Evolutionary conservation across 768 basidiomycete species (phyloP).

Genomic region (Chalciporus piperatus): DNA sequence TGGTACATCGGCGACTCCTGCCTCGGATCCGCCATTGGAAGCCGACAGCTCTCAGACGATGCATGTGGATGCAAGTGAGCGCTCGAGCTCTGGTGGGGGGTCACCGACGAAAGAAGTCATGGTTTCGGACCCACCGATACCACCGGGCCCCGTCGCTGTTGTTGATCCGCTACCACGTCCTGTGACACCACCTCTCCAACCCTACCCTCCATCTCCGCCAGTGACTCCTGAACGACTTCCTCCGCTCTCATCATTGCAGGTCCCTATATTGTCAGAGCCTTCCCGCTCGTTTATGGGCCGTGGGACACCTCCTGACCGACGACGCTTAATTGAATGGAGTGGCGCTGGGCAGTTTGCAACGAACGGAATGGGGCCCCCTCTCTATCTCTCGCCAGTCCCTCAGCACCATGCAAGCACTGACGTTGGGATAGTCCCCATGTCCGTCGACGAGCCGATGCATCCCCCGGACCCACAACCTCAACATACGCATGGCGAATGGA

Average conservation of each 20-base stretch:
- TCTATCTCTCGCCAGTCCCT: slow-evolving; percentile 24
- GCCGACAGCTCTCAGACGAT: slow-evolving; percentile 4
- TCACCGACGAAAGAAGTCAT: not conserved
- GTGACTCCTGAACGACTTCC: slow-evolving; percentile 17
- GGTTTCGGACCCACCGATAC: not conserved
- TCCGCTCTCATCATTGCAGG: slow-evolving; percentile 29
- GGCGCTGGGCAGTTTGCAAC: slow-evolving; percentile 15
- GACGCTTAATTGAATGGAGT: slow-evolving; percentile 30
- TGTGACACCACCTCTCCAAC: slow-evolving; percentile 1
- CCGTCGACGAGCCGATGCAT: slow-evolving; percentile 15
- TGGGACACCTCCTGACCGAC: slow-evolving; percentile 31
- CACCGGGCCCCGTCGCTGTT: not conserved
- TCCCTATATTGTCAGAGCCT: slow-evolving; percentile 31
- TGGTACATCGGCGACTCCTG: not conserved
- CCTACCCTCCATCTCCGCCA: slow-evolving; percentile 4
- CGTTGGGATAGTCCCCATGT: slow-evolving; percentile 20
- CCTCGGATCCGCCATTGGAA: not conserved
- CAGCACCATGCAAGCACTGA: slow-evolving; percentile 16
- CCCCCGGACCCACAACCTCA: slow-evolving; percentile 1
- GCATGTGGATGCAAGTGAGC: not conserved
- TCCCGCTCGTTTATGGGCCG: slow-evolving; percentile 35
- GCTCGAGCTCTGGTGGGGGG: not conserved
- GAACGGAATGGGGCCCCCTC: slow-evolving; percentile 23
- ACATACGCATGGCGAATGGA: slow-evolving; percentile 28
- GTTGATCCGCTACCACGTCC: slow-evolving; percentile 2